Conservation (phyloP, 305 asterid species). For the Euphrasia arctica region DNA sequence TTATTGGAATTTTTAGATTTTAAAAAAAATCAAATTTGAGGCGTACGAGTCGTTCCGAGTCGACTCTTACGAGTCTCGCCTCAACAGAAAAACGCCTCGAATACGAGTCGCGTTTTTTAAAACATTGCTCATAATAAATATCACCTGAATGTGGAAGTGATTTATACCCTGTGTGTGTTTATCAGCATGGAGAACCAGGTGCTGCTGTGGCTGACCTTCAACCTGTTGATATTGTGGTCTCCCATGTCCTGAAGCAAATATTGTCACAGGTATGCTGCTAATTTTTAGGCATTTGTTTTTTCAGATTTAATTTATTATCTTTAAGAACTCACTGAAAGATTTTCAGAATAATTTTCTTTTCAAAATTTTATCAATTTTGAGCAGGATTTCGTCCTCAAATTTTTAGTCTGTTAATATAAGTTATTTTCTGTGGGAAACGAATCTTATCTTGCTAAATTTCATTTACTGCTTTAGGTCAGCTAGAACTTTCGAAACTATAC, state of each 20-base stretch:
- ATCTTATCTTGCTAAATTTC: not conserved
- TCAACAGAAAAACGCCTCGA: too few relatives aligned
- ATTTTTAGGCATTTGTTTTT: not conserved
- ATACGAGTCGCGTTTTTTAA: too few relatives aligned
- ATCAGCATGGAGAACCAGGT: conserved; percentile 98
- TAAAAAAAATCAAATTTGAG: too few relatives aligned
- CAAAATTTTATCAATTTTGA: not conserved
- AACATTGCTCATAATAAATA: conserved; percentile 22
- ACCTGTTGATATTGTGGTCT: conserved; percentile 83
- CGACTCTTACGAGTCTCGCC: too few relatives aligned
- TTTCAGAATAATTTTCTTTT: not conserved
- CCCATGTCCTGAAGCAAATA: conserved; percentile 88
- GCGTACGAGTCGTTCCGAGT: too few relatives aligned
- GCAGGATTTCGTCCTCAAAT: conserved; percentile 11
- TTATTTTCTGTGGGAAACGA: not conserved
- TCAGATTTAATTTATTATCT: conserved; percentile 6
- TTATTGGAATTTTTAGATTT: too few relatives aligned
- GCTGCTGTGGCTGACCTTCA: conserved; percentile 97
- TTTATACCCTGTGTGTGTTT: conserved; percentile 26
- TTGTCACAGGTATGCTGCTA: conserved; percentile 61
- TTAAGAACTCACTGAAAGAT: not conserved
- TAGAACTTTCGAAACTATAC: too few relatives aligned
- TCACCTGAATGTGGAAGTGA: conserved; percentile 26
- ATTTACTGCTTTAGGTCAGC: not conserved
- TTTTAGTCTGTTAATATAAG: not conserved